Evolutionary conservation across 805 yeast genomes (phyloP), one percentile per base, ranked within the genome.

Genomic region (Candida vartiovaarae): DNA sequence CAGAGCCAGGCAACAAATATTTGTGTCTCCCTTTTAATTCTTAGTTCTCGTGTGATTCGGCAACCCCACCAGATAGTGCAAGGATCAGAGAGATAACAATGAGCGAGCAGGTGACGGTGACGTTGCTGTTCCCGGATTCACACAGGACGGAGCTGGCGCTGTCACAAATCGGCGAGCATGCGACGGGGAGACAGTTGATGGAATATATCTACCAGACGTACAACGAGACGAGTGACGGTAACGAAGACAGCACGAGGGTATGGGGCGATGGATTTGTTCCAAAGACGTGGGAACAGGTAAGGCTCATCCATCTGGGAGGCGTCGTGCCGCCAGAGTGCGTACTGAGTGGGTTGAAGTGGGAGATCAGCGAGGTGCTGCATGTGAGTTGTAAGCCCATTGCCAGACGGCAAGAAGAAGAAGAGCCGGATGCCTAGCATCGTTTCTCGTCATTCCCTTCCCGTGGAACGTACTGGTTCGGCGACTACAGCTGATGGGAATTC

Each of bases 361-460:
- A 39, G 6, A 32, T 39, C 9, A 39, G 41, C 25, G 36, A 39
- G 20, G 28, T 39, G 29, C 20, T 39, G n/a, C 41, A 39, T 24
- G 36, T 39, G n/a, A 39, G 41, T 20, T 39, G 41, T 32, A 39
- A 25, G 28, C 41, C 41, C 15, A 2, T 30, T 8, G 15, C 20
- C 20, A 15, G 36, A 15, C 20, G 8, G 8, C 26, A 34, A 30
- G 25, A 28, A 10, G 26, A 38, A 20, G 27, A 30, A 30, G 34
- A 31, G 20, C 20, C 20, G 33, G 24, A 38, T 28, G 30, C 20
- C 20, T 15, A 28, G 30, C 30, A 28, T 28, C 30, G 9, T 9
- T 28, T 28, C 30, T 7, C 30, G 30, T 9, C 30, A 28, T 28
- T 6, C 20, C 20, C 20, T 15, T 15, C 20, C 20, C 20, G 20